Base-by-base conservation (phyloP, 192 early-diverging fungal species). In the Haplosporangium gracile region DNA sequence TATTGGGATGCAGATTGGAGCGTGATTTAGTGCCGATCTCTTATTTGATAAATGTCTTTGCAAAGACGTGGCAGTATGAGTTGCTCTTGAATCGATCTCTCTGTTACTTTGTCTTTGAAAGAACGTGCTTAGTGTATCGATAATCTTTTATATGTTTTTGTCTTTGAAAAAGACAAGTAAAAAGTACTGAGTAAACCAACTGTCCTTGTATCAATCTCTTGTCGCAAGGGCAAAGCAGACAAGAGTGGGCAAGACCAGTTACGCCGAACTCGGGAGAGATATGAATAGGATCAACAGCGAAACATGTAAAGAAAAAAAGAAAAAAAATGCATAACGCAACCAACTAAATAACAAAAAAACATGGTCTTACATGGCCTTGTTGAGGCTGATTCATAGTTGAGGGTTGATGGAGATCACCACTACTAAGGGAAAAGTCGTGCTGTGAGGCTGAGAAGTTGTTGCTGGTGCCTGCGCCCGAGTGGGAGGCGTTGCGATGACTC, bases 331-430 rank as follows among this genome's bases (percentile, higher is more conserved):
- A 22, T 57, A 55, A 34, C n/a, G 53, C n/a, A 77, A 22, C 18
- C 39, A 51, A 51, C 49, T 51, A 51, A 51, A 15, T 51, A 51
- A 51, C 49, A 5, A 51, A 45, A 43, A 45, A 45, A 10, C 11
- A 51, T 20, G 32, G 57, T 77, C 88, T 71, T 77, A 94, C 93
- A 82, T 94, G 92, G 36, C 93, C 93, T 85, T 95, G 94, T 39
- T 51, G 49, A 51, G 90, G 93, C 75, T 94, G 93, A 81, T 90
- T 93, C 75, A 92, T 93, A 40, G 93, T 94, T 43, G 92, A 89
- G 55, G 94, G 94, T 79, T 95, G 94, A 85, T 91, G 91, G 43
- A 95, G 47, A 42, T 75, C 80, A 75, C 74, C 78, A 65, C 75
- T 47, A 34, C 49, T 51, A 18, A 78, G 65, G 47, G 29, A 68